Evolutionary conservation across 2,329 filamentous ascomycete genomes (phyloP), one percentile per base, ranked within the genome.

Genomic region (Tetracladium maxilliforme): DNA sequence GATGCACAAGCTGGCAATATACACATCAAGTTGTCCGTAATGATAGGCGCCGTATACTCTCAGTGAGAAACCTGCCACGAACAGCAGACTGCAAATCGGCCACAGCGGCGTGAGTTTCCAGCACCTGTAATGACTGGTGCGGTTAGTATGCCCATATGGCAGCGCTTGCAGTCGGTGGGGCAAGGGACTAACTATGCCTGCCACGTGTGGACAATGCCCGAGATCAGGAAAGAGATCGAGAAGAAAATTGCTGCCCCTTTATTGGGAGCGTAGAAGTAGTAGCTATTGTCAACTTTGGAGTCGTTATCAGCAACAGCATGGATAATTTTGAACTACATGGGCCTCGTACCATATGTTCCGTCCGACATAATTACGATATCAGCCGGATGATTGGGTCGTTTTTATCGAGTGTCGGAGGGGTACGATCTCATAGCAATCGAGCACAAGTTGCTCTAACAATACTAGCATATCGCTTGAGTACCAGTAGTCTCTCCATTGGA

Each of bases 91-190:
- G 22, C 61, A 64, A 43, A 66, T 57, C 7, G 64, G 55, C 13
- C 70, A 61, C 4, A 74, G 44, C 0, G 58, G 44, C 0, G 63
- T 69, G 10, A 70, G 48, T 25, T 54, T 56, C 59, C 64, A 73
- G 34, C 56, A 64, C 33, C 62, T 64, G 39, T 70, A 66, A 27
- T 50, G 59, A 22, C 65, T 70, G 24, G 9, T 18, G 4, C n/a
- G 14, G 12, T 16, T 23, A 17, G 13, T 16, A 17, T 15, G 9
- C n/a, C n/a, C n/a, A n/a, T n/a, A 24, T 19, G 11, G 6, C 17
- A 16, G 5, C 20, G 23, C 15, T n/a, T 18, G 19, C 32, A 30
- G 21, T 26, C 22, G 3, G 26, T 33, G 17, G 6, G 14, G n/a
- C 14, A 24, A 20, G 6, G 13, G 19, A 51, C 60, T 47, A 42